These are phyloP conservation scores for Claviceps quebecensis DNA, from an alignment of 2,329 filamentous ascomycete genomes.

Conservation along the genomic window DNA sequence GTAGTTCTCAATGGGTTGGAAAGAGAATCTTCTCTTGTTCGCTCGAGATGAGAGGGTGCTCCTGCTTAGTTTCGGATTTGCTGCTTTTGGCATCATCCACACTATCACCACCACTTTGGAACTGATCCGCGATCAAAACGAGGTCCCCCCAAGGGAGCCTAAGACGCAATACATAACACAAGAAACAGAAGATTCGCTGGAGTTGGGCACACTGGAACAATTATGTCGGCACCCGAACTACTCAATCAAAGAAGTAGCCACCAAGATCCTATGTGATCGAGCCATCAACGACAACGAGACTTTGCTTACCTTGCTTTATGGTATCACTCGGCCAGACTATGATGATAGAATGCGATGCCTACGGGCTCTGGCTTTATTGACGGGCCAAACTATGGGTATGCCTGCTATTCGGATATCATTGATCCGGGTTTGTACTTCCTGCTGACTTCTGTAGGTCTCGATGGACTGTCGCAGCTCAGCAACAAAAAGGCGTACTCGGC, in stretches of 20 bases:
- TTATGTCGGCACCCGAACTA: slow-evolving; percentile 58
- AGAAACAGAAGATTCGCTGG: slow-evolving; percentile 59
- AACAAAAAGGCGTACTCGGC: slow-evolving; percentile 38
- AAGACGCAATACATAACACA: slow-evolving; percentile 63
- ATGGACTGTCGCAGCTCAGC: slow-evolving; percentile 32
- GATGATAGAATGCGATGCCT: slow-evolving; percentile 43
- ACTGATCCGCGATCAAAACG: slow-evolving; percentile 47
- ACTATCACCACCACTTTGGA: slow-evolving; percentile 45
- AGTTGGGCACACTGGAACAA: slow-evolving; percentile 50
- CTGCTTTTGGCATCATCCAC: slow-evolving; percentile 43
- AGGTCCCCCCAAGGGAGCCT: slow-evolving; percentile 49
- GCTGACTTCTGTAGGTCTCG: slow-evolving; percentile 17
- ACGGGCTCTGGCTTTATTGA: slow-evolving; percentile 41
- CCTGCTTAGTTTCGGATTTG: slow-evolving; percentile 38
- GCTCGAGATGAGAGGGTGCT: slow-evolving; percentile 39
- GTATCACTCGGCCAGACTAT: slow-evolving; percentile 45
- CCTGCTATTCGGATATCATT: neutral
- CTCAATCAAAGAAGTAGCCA: slow-evolving; percentile 55
- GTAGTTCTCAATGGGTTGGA: slow-evolving; percentile 24
- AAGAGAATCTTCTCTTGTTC: slow-evolving; percentile 15
- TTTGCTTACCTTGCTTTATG: slow-evolving; percentile 37
- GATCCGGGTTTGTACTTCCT: neutral
- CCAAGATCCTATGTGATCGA: slow-evolving; percentile 41
- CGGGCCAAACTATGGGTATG: slow-evolving; percentile 24
- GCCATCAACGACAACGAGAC: slow-evolving; percentile 43